Conservation (phyloP, 257 asterid species). For the Anisodus tanguticus region DNA sequence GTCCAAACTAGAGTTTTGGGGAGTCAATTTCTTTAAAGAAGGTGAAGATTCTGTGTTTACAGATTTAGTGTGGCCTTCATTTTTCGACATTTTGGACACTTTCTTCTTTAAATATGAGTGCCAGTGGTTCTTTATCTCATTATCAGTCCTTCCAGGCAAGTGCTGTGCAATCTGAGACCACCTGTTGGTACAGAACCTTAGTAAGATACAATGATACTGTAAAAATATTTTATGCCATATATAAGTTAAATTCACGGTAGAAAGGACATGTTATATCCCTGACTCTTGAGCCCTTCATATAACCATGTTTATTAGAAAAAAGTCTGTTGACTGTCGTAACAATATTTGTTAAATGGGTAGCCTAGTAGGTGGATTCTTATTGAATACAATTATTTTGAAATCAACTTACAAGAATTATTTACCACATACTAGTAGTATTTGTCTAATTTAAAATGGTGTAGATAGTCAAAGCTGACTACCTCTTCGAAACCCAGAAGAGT, state of each 20-base stretch:
- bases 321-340: background rate
- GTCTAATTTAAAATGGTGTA: background rate
- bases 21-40: constrained; percentile 36
- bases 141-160: constrained; percentile 70
- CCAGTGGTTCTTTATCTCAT: constrained; percentile 74
- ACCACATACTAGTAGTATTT: background rate
- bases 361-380: constrained; percentile 23
- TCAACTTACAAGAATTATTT: background rate
- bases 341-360: background rate
- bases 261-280: background rate
- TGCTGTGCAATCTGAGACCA: constrained; percentile 76
- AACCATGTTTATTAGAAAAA: background rate
- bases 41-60: constrained; percentile 32
- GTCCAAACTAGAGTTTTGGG: constrained; percentile 39
- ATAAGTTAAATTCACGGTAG: background rate
- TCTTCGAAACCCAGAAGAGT: background rate
- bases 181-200: constrained; percentile 37
- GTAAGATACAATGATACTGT: background rate
- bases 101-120: constrained; percentile 67
- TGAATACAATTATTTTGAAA: background rate
- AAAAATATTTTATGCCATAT: background rate
- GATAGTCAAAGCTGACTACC: constrained; percentile 9
- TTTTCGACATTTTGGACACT: constrained; percentile 35
- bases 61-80: constrained; percentile 26
- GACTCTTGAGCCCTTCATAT: background rate